Conservation (phyloP, 1,139 yeast species). For the Meyerozyma carpophila region DNA sequence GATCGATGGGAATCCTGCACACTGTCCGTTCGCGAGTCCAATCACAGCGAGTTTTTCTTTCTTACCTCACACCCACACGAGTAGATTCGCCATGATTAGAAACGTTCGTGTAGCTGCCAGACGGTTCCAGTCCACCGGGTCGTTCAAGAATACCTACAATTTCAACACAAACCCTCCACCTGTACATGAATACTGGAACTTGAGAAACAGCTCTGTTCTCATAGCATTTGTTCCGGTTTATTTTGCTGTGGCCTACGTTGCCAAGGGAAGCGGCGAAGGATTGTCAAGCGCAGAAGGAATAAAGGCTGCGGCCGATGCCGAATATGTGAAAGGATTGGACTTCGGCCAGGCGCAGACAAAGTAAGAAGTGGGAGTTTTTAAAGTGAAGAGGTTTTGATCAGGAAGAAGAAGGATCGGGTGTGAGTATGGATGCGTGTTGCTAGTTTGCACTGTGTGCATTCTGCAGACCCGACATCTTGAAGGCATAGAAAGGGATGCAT, state of each 20-base stretch:
- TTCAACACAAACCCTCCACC: constrained; percentile 45
- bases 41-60: not conserved
- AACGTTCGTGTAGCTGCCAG: not conserved
- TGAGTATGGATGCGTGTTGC: not conserved
- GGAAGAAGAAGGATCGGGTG: not conserved
- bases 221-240: constrained; percentile 37
- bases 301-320: constrained; percentile 31
- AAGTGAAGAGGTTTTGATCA: no score
- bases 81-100: not conserved
- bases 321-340: constrained; percentile 30
- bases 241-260: constrained; percentile 30
- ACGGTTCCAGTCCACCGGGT: constrained; percentile 2
- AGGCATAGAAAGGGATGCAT: not conserved
- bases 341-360: constrained; percentile 35
- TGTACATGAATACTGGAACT: constrained; percentile 45
- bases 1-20: not conserved
- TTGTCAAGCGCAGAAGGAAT: constrained; percentile 30
- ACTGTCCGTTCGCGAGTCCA: not conserved
- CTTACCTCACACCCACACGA: not conserved
- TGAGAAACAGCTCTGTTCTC: constrained; percentile 31
- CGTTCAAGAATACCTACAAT: constrained; percentile 39
- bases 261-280: constrained; percentile 26
- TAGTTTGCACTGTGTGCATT: not conserved
- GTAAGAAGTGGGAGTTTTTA: not conserved
- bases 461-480: not conserved